These are phyloP conservation scores for Eremothecium coryli DNA, from an alignment of 1,139 yeast species.

Conservation along the genomic window DNA sequence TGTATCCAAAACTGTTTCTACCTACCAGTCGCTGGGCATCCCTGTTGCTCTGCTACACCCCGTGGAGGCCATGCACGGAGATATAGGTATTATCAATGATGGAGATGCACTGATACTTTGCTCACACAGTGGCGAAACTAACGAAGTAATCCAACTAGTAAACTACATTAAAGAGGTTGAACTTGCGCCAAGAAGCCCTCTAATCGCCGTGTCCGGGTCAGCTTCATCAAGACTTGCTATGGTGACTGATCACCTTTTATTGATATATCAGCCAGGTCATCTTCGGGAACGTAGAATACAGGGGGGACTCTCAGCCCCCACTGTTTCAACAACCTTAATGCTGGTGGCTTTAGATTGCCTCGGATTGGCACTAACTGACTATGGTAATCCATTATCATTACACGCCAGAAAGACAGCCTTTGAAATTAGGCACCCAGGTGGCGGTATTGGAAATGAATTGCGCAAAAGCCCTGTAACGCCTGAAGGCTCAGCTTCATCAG, in stretches of 20 bases:
- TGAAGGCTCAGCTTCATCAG: neutral
- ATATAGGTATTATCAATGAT: conserved; percentile 57
- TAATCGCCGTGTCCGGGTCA: conserved; percentile 15
- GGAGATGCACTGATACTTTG: conserved; percentile 53
- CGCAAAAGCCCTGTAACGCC: conserved; percentile 2
- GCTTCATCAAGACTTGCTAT: conserved; percentile 11
- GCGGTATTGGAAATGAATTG: conserved; percentile 56
- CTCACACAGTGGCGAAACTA: conserved; percentile 76
- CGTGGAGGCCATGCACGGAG: conserved; percentile 85
- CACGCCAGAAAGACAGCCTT: conserved; percentile 43
- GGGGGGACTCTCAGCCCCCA: conserved; percentile 86
- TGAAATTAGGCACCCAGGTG: conserved; percentile 78
- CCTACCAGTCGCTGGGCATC: conserved; percentile 69
- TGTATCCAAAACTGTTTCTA: conserved; percentile 70
- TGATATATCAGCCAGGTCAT: conserved; percentile 17
- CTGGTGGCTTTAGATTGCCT: conserved; percentile 73
- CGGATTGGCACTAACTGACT: conserved; percentile 57
- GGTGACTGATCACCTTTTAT: conserved; percentile 12
- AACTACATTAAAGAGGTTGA: conserved; percentile 9
- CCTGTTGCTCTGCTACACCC: conserved; percentile 68
- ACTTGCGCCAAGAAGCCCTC: conserved; percentile 28
- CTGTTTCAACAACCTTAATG: conserved; percentile 71
- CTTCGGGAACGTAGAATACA: conserved; percentile 57
- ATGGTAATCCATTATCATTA: conserved; percentile 32
- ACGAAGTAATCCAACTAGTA: conserved; percentile 45